Evolutionary conservation across 2,329 filamentous ascomycete genomes (phyloP).

Genomic region (Furcasterigmium furcatum): DNA sequence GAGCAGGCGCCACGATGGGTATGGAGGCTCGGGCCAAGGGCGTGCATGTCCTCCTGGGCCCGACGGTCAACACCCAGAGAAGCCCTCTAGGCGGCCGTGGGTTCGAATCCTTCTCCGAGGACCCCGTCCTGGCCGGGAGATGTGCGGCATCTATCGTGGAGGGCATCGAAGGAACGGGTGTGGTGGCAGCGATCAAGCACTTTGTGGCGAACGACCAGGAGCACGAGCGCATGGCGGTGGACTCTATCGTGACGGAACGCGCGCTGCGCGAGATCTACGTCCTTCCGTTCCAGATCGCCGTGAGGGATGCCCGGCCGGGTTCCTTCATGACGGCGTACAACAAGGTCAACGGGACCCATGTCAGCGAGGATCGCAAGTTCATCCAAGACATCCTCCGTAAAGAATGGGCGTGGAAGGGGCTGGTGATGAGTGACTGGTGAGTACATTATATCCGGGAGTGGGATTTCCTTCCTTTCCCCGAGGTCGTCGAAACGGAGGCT

Average conservation of each 20-base stretch:
- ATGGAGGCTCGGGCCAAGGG: constrained; percentile 1
- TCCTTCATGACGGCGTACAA: constrained; percentile 36
- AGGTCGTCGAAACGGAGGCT: too few species aligned
- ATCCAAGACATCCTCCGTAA: constrained; percentile 47
- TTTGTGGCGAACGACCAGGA: constrained; percentile 20
- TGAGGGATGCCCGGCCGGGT: constrained; percentile 26
- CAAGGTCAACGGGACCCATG: constrained; percentile 44
- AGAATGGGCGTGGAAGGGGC: constrained; percentile 56
- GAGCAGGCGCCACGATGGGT: constrained; percentile 6
- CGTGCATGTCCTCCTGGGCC: constrained; percentile 49
- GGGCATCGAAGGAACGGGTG: constrained; percentile 28
- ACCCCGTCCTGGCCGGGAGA: constrained; percentile 68
- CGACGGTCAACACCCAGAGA: constrained; percentile 51
- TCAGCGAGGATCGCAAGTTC: constrained; percentile 49
- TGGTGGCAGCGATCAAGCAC: constrained; percentile 12
- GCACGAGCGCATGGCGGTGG: constrained; percentile 25
- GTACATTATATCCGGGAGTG: constrained; percentile 23
- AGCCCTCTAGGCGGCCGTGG: constrained; percentile 80
- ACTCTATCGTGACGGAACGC: constrained; percentile 29
- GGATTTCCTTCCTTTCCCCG: too few species aligned
- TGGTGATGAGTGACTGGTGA: constrained; percentile 59
- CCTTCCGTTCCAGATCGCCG: constrained; percentile 31
- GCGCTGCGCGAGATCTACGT: constrained; percentile 33
- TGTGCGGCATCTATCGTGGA: constrained; percentile 32
- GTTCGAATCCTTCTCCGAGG: constrained; percentile 83